Evolutionary conservation across 306 rosid genomes (phyloP).

Genomic region (Senna tora): DNA sequence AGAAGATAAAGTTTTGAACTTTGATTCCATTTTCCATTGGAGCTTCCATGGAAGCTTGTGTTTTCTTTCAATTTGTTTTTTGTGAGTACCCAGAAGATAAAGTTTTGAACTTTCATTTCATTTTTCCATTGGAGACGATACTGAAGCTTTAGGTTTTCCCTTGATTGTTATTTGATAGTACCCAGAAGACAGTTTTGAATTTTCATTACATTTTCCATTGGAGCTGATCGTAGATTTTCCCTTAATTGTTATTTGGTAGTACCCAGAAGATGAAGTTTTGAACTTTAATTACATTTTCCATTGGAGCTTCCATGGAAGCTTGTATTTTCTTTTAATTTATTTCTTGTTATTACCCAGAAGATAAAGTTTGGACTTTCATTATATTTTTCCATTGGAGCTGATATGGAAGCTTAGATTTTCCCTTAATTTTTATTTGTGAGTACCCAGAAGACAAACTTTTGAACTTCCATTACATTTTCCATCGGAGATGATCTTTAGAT

Average conservation of each 20-base stretch:
- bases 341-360: too few species aligned
- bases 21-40: too few species aligned
- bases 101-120: too few species aligned
- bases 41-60: too few species aligned
- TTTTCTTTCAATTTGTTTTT: too few species aligned
- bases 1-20: not conserved
- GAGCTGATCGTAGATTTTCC: not conserved
- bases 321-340: too few species aligned
- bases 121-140: not conserved
- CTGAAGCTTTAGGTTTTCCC: constrained; percentile 1
- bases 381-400: not conserved
- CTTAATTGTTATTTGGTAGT: not conserved
- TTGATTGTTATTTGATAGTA: not conserved
- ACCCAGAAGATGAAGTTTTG: not conserved
- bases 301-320: too few species aligned
- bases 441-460: not conserved
- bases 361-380: too few species aligned
- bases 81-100: too few species aligned
- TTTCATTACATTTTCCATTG: too few species aligned
- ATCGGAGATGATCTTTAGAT: too few species aligned
- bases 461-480: not conserved
- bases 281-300: not conserved
- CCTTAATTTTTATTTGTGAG: not conserved
- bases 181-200: not conserved
- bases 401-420: constrained; percentile 1